phyloP scores from a whole-genome alignment of 2,329 filamentous ascomycete genomes.

The Pseudogymnoascus sp. region DNA sequence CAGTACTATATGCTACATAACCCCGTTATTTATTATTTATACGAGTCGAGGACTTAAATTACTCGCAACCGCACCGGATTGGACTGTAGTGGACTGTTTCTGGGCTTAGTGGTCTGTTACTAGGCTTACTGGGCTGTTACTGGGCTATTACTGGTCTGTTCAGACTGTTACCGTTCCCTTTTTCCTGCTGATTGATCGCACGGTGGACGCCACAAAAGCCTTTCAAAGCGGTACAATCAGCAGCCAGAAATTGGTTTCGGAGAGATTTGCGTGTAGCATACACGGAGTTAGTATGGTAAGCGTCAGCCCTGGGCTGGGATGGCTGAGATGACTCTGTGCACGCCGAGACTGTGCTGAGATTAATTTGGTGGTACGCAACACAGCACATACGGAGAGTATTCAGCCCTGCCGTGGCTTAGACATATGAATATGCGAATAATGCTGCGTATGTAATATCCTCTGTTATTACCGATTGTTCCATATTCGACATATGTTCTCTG shows the following conservation, averaged over 20 bases:
- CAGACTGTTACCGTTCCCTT: background rate
- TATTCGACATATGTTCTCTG: no score
- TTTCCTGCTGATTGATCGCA: background rate
- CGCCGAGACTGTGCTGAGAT: background rate
- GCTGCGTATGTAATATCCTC: background rate
- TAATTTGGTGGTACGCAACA: background rate
- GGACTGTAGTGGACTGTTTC: background rate
- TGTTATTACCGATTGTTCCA: background rate
- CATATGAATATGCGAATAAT: background rate
- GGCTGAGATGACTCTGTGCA: background rate
- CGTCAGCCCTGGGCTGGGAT: background rate
- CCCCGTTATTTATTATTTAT: background rate
- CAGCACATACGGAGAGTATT: background rate
- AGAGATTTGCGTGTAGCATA: slow-evolving; percentile 6
- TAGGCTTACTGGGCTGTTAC: no score
- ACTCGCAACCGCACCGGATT: background rate
- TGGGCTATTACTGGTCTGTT: background rate
- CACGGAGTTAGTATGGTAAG: no score
- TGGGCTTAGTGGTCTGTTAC: background rate
- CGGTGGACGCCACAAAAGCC: background rate
- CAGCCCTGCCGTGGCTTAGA: background rate
- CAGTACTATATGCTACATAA: background rate
- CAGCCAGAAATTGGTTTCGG: background rate
- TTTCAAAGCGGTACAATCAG: background rate
- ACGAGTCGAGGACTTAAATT: background rate